These are phyloP conservation scores for Avena atlantica DNA, from an alignment of 176 grass and related monocot species.

Conservation along the genomic window DNA sequence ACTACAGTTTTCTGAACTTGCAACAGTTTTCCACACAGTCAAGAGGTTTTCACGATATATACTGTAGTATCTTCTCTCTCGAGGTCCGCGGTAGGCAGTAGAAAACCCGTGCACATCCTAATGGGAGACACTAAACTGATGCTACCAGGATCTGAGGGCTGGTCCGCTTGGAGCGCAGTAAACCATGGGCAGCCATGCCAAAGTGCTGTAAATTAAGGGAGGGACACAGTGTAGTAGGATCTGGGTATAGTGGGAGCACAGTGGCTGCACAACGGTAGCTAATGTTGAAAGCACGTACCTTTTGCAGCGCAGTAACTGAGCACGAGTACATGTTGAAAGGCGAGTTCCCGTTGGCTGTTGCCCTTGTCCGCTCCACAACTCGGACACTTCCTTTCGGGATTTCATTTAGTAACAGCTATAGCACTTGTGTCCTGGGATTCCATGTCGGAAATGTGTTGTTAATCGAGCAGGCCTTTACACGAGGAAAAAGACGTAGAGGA, in stretches of 20 bases:
- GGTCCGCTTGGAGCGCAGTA: neutral
- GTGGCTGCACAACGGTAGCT: neutral
- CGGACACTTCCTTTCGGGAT: constrained; percentile 23
- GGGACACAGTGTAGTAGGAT: neutral
- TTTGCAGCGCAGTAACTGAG: constrained; percentile 14
- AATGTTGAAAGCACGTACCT: neutral
- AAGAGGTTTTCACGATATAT: neutral
- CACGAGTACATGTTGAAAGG: constrained; percentile 13
- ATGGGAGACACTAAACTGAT: neutral
- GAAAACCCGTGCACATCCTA: neutral
- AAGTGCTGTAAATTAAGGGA: neutral
- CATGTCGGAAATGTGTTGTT: constrained; percentile 11
- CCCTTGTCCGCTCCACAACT: neutral
- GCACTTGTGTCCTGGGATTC: constrained; percentile 32
- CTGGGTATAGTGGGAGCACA: constrained; percentile 31
- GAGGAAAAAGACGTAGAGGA: neutral
- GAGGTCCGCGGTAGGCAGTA: neutral
- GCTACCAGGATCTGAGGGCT: neutral
- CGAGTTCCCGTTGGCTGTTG: constrained; percentile 32
- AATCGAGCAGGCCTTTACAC: constrained; percentile 30
- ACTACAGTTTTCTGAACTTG: neutral
- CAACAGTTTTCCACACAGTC: neutral
- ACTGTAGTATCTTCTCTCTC: neutral
- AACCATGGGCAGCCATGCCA: neutral
- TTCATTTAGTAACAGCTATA: neutral